phyloP scores from a whole-genome alignment of 768 basidiomycete species.

The Lactifluus hygrophoroides region DNA sequence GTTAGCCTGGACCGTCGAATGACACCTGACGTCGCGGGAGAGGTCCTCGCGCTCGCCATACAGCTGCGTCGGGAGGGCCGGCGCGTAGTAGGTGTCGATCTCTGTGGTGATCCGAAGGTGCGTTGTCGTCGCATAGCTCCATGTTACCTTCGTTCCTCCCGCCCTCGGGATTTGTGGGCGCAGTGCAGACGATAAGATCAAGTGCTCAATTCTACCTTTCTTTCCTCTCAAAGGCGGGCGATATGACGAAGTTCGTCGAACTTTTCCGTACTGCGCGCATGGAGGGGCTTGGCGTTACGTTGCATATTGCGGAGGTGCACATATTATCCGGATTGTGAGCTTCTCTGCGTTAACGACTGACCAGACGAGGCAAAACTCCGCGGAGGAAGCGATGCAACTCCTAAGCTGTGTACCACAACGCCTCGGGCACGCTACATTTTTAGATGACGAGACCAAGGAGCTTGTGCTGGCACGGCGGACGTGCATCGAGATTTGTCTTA shows the following conservation, averaged over 20 bases:
- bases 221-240: slow-evolving; percentile 36
- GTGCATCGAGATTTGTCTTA: slow-evolving; percentile 75
- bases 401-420: slow-evolving; percentile 58
- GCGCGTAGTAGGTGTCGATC: slow-evolving; percentile 67
- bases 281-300: slow-evolving; percentile 61
- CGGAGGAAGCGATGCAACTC: slow-evolving; percentile 50
- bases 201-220: background rate
- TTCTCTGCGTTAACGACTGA: background rate
- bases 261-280: slow-evolving; percentile 47
- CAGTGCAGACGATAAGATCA: too few relatives aligned
- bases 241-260: slow-evolving; percentile 41
- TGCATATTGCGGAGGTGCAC: slow-evolving; percentile 75
- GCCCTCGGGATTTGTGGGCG: too few relatives aligned
- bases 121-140: background rate
- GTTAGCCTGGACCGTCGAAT: slow-evolving; percentile 74
- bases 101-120: slow-evolving; percentile 66
- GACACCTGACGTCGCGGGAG: slow-evolving; percentile 38
- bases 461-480: slow-evolving; percentile 47
- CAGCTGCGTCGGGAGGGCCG: slow-evolving; percentile 46
- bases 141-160: background rate
- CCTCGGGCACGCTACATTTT: slow-evolving; percentile 76
- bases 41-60: slow-evolving; percentile 51
- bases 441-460: slow-evolving; percentile 49
- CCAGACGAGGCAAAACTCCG: slow-evolving; percentile 37
- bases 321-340: background rate